Conservation (phyloP, 78 protist species). For the Protostelium mycophagum region DNA sequence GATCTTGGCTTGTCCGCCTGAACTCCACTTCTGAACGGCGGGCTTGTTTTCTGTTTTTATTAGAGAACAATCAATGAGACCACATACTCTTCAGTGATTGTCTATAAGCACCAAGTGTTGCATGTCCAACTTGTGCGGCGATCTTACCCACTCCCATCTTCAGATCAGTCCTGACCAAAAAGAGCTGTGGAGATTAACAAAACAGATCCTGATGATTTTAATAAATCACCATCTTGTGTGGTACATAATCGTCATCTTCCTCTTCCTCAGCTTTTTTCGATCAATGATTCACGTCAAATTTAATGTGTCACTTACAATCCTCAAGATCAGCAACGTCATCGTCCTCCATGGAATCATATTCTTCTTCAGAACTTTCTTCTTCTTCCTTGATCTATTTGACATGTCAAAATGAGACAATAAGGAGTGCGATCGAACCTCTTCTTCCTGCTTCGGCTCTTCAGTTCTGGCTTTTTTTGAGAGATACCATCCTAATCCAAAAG, state of each 20-base stretch:
- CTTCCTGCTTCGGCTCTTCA: no score
- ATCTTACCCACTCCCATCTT: conserved; percentile 70
- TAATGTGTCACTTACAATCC: neutral
- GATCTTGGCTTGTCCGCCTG: conserved; percentile 12
- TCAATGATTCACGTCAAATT: neutral
- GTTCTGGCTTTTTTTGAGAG: no score
- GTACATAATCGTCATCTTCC: neutral
- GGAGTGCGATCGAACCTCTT: no score
- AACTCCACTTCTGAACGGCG: neutral
- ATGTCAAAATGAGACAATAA: no score
- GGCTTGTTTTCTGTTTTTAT: neutral
- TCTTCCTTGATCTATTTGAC: no score
- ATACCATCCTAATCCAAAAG: no score
- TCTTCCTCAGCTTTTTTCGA: neutral
- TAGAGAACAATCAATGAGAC: neutral
- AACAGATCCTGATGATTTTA: neutral
- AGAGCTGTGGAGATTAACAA: conserved; percentile 18
- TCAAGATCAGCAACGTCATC: neutral
- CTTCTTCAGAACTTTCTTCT: neutral
- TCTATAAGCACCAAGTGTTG: conserved; percentile 29
- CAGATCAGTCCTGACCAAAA: conserved; percentile 50
- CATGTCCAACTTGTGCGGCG: conserved; percentile 67
- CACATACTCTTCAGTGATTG: neutral
- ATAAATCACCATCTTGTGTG: conserved; percentile 1
- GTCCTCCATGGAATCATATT: no score